phyloP scores from a whole-genome alignment of 208 protist species.

The Wallacemonas sp. region DNA sequence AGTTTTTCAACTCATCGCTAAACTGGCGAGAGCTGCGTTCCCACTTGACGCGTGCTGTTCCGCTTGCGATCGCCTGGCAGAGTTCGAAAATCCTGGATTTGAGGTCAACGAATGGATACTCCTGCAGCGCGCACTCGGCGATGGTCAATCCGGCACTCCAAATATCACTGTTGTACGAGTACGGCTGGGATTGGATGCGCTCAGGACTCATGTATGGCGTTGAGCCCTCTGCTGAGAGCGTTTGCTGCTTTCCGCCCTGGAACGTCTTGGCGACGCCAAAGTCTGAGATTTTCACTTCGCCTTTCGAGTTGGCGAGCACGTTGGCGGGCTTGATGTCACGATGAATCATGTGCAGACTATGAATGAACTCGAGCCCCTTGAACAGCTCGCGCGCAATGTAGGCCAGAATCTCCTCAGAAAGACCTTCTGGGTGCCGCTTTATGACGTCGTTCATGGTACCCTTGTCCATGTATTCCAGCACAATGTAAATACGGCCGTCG shows the following conservation, averaged over 20 bases:
- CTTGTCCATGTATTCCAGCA: slow-evolving; percentile 90
- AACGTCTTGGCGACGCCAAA: slow-evolving; percentile 95
- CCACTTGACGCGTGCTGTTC: slow-evolving; percentile 73
- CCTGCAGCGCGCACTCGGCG: slow-evolving; percentile 82
- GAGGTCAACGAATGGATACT: slow-evolving; percentile 81
- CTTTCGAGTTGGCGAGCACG: slow-evolving; percentile 95
- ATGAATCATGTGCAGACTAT: slow-evolving; percentile 91
- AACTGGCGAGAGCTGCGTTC: slow-evolving; percentile 37
- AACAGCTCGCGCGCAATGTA: slow-evolving; percentile 88
- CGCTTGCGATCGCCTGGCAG: slow-evolving; percentile 72
- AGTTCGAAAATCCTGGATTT: slow-evolving; percentile 84
- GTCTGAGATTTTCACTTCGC: slow-evolving; percentile 96
- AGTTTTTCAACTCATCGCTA: slow-evolving; percentile 70
- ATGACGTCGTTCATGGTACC: slow-evolving; percentile 90
- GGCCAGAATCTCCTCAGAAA: slow-evolving; percentile 80
- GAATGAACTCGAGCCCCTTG: slow-evolving; percentile 81
- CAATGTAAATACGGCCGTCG: slow-evolving; percentile 85
- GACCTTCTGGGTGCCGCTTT: slow-evolving; percentile 55
- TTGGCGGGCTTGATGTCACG: slow-evolving; percentile 97
- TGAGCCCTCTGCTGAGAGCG: slow-evolving; percentile 89
- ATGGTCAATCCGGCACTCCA: slow-evolving; percentile 92
- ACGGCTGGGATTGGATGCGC: slow-evolving; percentile 83
- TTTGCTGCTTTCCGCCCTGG: slow-evolving; percentile 73
- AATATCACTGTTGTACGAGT: slow-evolving; percentile 92
- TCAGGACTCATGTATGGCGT: slow-evolving; percentile 95